Base-by-base conservation (phyloP, 2,329 filamentous ascomycete genomes). In the Colletotrichum plurivorum region DNA sequence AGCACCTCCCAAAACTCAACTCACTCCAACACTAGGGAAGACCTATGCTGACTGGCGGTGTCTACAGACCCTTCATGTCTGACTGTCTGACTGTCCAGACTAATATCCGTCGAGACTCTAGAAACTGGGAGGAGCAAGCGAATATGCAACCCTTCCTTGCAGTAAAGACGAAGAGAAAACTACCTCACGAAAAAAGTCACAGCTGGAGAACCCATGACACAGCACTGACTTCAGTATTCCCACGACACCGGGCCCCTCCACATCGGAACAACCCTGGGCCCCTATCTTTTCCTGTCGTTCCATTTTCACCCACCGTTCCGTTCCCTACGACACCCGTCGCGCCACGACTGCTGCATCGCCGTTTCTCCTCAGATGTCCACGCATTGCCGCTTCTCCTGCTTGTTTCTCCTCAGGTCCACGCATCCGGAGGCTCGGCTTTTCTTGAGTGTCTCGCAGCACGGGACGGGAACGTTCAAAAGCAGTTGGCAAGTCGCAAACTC, bases 211-310 rank as follows among this genome's bases (percentile, higher is more conserved):
- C 5, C 27, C 12, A 22, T 52, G 25, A 36, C 51, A 63, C 51
- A 36, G n/a, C n/a, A 5, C 41, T 25, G 31, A 31, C 59, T 63
- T 36, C 31, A 36, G 31, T 10, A 31, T 31, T 31, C 27, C 31
- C 31, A 36, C 31, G 31, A 36, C 31, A 36, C 31, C 41, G 31
- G 31, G 2, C 15, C 18, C 57, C 52, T 55, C 52, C 51, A 57
- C 58, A 31, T 51, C 16, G 22, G 7, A 48, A 48, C 16, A 13
- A 20, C 59, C 49, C 22, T 25, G 22, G 22, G 22, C 22, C 22
- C 22, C 59, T 54, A 54, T 62, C 59, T 62, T 62, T 62, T 31
- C 59, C 59, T 53, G 22, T 54, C 39, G 39, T 31, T 16, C 41
- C 43, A 45, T 45, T 46, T 45, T 46, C 59, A 22, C 45, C 51